Evolutionary conservation across 1,284 basidiomycete genomes (phyloP), one percentile per base, ranked within the genome.

Genomic region (Cutaneotrichosporon cyanovorans): DNA sequence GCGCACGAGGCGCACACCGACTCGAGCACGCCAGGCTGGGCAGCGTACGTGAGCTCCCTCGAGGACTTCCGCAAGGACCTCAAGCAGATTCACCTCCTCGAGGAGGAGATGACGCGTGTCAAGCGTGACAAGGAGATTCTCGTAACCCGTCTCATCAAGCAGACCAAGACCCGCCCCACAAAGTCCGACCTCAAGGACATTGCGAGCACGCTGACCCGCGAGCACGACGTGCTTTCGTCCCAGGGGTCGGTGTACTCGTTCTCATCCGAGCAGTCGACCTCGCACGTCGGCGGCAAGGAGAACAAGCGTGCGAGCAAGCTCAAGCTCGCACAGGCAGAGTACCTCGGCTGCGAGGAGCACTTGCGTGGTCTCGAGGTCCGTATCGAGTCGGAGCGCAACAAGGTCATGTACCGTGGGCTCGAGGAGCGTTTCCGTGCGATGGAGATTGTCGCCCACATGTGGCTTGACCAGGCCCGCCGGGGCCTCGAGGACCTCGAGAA

Each of bases 271-370:
- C 4, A 37, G 3, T 48, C 50, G 12, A 59, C 55, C 3, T 37
- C 42, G 10, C 63, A 62, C 1, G 50, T n/a, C 22, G 55, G 51
- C 2, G 61, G 54, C 38, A 66, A 65, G 38, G 65, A 66, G 42
- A 56, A 58, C 16, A 68, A 69, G 52, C 53, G 69, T 10, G 66
- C 65, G 1, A 55, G 59, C 15, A 72, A 69, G 50, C 53, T 72
- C 11, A 65, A 64, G 12, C 68, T 68, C 38, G 70, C 70, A 6
- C 70, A 72, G 55, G 69, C 69, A 14, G 70, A 72, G 50, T 53
- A 71, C 14, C 56, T 72, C 4, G 70, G 70, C 3, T 72, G 70
- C 46, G 70, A 72, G 42, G 70, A 72, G 51, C 70, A 72, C 51
- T 45, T 72, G 36, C 45, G 70, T 25, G 51, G 56, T 1, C 48